Base-by-base conservation (phyloP, 2,329 filamentous ascomycete species). In the Ceratocystiopsis minuta region DNA sequence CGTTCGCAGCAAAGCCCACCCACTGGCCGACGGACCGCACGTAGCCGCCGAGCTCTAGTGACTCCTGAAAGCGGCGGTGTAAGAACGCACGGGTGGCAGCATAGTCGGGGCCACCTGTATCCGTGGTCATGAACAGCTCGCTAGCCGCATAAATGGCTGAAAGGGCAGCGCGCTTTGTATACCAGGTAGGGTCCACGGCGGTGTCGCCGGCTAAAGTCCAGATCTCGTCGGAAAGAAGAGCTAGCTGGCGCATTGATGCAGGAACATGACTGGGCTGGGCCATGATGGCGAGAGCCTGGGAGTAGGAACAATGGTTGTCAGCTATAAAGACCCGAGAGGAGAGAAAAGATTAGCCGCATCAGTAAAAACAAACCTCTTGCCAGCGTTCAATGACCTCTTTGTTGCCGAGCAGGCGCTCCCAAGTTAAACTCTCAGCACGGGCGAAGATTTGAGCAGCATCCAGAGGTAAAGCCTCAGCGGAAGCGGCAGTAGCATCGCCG, bases 71-170 rank as follows among this genome's bases (percentile, higher is more conserved):
- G 46, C 88, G 70, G 36, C 85, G 70, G 43, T 78, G 71, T 41
- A 96, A 63, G 56, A 96, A 98, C 11, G 73, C 68, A 49, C 78
- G 77, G 4, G 90, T 96, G 48, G 87, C 82, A 11, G 55, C 57
- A 52, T 82, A 90, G n/a, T 72, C 74, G 0, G 69, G 62, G 15
- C 31, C 38, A 4, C 79, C 86, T 46, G 65, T 68, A 59, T 96
- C 90, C 45, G 80, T 86, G 17, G 86, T 95, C 86, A 96, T 95
- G 61, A 87, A 93, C 6, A 95, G 65, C 61, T 98, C 90, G 43
- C 79, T 72, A 32, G 78, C 75, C 40, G 84, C 84, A 51, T 75
- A 76, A 36, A 72, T 64, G 50, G 68, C 60, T 32, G 70, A 70
- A 11, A 75, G 58, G 16, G 65, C 66, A 4, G 64, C 70, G 39